Conservation (phyloP, 2,329 filamentous ascomycete genomes). For the Erysiphe neolycopersici region DNA sequence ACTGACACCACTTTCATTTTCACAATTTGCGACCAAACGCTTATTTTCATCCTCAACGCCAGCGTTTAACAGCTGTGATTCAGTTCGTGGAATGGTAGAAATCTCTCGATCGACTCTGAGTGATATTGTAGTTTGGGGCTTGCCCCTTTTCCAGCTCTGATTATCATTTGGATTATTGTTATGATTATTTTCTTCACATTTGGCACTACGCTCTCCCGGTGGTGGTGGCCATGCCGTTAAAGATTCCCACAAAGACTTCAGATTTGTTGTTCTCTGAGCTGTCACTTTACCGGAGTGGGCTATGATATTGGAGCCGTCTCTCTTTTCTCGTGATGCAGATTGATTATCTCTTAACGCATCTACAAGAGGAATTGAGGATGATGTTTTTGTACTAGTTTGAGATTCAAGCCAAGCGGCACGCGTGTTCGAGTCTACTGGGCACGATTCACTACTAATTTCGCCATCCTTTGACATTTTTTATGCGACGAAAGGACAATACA, state of each 20-base stretch:
- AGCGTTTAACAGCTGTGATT: slow-evolving; percentile 15
- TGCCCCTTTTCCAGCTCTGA: too few species aligned
- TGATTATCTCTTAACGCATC: too few species aligned
- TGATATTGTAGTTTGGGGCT: slow-evolving; percentile 1
- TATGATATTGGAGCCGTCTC: neutral
- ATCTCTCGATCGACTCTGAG: slow-evolving; percentile 46
- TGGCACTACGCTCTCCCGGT: slow-evolving; percentile 13
- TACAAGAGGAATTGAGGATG: neutral
- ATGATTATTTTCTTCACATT: neutral
- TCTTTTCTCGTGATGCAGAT: neutral
- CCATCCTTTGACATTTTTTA: too few species aligned
- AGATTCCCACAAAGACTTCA: slow-evolving; percentile 10
- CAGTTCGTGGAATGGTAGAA: slow-evolving; percentile 49
- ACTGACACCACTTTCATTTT: slow-evolving; percentile 46
- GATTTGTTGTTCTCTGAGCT: slow-evolving; percentile 8
- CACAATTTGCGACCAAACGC: slow-evolving; percentile 36
- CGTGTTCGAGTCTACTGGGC: slow-evolving; percentile 76
- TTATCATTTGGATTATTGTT: slow-evolving; percentile 1
- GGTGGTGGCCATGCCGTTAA: slow-evolving; percentile 14
- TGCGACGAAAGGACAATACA: too few species aligned
- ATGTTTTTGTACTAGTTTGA: slow-evolving; percentile 6
- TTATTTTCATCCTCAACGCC: slow-evolving; percentile 12
- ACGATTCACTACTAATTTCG: slow-evolving; percentile 14
- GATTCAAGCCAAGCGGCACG: slow-evolving; percentile 56
- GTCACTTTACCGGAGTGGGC: slow-evolving; percentile 6